Base-by-base conservation (phyloP, 331 rosid species). In the Prunus yedoensis region DNA sequence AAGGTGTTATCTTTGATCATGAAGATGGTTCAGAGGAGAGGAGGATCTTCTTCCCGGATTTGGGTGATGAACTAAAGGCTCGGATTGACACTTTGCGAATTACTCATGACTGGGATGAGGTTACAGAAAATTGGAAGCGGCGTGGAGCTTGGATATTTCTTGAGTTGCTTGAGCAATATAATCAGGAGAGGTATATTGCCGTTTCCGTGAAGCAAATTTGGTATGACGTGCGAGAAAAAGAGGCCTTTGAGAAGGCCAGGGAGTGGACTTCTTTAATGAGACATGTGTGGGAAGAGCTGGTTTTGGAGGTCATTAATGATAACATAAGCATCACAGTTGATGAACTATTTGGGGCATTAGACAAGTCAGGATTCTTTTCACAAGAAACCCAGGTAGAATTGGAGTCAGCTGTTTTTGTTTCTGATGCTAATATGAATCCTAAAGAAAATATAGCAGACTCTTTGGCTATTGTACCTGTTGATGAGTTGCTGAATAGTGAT, bases 81-180 rank as follows among this genome's bases (percentile, higher is more conserved):
- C 81, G 35, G 65, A 77, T 85, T 68, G 64, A 52, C 6, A 77
- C 66, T 27, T 43, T 89, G 67, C 70, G 99, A 60, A 76, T 89
- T 46, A 88, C 96, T 1, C 97, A 88, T 45, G 97, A 89, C 58
- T 92, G 99, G 97, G 77, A 85, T 68, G 97, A 88, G 83, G 83
- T 56, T 21, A 77, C 86, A 0, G 94, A 66, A 30, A 53, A 75
- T 30, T 95, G 97, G 99, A 45, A 68, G 71, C 80, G 18, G 1
- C 88, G 99, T 8, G 93, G 93, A 79, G 85, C 79, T 13, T 95
- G 97, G 99, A 67, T 73, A 6, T 78, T 94, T 63, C 96, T 92
- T 43, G 91, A 95, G 76, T 72, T 90, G 83, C 20, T 89, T 57
- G 90, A 90, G 81, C 89, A 92, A 58, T 80, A 68, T 69, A 90